These are phyloP conservation scores for Russula brevipes DNA, from an alignment of 768 basidiomycete genomes.

Conservation along the genomic window DNA sequence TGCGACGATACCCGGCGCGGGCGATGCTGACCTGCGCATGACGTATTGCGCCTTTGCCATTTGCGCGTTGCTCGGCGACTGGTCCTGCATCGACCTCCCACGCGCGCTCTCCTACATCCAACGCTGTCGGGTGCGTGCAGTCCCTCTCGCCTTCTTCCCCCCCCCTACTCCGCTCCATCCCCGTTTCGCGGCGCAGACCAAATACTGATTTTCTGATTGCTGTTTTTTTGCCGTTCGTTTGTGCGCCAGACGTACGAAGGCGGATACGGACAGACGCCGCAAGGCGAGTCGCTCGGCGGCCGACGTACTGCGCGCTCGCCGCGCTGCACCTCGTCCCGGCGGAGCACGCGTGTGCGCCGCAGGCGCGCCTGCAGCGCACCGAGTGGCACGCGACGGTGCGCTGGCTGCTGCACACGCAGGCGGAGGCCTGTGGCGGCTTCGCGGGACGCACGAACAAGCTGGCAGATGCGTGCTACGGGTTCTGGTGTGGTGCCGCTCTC, in stretches of 20 bases:
- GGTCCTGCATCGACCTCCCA: constrained; percentile 64
- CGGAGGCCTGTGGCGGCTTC: constrained; percentile 65
- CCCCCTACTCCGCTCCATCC: too few species aligned
- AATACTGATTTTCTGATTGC: too few species aligned
- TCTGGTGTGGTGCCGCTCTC: constrained; percentile 87
- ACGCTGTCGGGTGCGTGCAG: constrained; percentile 59
- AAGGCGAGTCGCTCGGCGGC: constrained; percentile 88
- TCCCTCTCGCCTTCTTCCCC: not conserved
- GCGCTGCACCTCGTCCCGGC: constrained; percentile 52
- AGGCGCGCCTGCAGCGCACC: constrained; percentile 27
- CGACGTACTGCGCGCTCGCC: constrained; percentile 89
- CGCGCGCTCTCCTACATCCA: constrained; percentile 59
- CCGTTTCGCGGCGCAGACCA: too few species aligned
- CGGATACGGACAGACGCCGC: constrained; percentile 80
- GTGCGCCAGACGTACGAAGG: constrained; percentile 77
- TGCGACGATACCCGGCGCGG: constrained; percentile 58
- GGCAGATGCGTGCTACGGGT: constrained; percentile 92
- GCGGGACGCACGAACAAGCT: constrained; percentile 83
- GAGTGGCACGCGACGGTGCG: constrained; percentile 55
- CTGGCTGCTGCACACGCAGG: constrained; percentile 77
- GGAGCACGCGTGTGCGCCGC: constrained; percentile 25
- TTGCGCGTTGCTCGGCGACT: constrained; percentile 71
- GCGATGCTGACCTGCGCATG: constrained; percentile 76
- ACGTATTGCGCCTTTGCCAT: constrained; percentile 86
- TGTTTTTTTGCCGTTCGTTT: not conserved